These are phyloP conservation scores for Nemania bipapillata DNA, from an alignment of 2,329 filamentous ascomycete genomes.

Conservation along the genomic window DNA sequence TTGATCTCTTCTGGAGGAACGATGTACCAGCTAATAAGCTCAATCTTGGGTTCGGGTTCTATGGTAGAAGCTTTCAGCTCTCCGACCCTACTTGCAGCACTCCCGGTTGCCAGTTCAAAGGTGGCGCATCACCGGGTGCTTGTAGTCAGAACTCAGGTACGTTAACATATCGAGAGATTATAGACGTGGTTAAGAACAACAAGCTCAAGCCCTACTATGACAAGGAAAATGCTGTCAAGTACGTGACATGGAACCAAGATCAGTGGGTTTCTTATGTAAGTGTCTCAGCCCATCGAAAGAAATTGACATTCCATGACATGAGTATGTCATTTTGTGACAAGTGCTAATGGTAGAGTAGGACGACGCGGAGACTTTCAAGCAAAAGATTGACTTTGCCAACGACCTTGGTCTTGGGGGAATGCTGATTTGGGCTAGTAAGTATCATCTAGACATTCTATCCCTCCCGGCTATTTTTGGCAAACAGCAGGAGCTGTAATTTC, in stretches of 20 bases:
- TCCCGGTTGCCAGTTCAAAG: constrained; percentile 6
- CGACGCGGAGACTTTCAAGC: constrained; percentile 52
- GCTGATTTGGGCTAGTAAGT: constrained; percentile 50
- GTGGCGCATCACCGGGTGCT: background rate
- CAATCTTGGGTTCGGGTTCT: constrained; percentile 3
- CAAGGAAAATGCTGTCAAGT: constrained; percentile 12
- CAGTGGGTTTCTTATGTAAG: constrained; percentile 5
- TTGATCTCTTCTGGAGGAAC: constrained; percentile 10
- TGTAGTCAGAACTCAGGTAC: constrained; percentile 1
- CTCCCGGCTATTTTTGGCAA: background rate
- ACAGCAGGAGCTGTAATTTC: background rate
- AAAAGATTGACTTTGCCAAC: constrained; percentile 52
- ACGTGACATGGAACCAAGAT: constrained; percentile 3
- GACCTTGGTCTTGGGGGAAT: constrained; percentile 48
- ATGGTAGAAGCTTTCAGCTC: constrained; percentile 8
- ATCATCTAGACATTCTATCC: background rate
- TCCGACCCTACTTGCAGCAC: background rate
- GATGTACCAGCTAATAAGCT: background rate
- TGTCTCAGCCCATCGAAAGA: background rate
- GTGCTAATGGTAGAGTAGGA: constrained; percentile 48
- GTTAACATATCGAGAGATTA: constrained; percentile 5
- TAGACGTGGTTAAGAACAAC: constrained; percentile 10
- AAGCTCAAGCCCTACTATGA: constrained; percentile 6
- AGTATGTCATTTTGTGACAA: background rate
- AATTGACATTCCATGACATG: background rate